phyloP scores from a whole-genome alignment of 768 basidiomycete genomes.

The Leccinum subtestaceum region DNA sequence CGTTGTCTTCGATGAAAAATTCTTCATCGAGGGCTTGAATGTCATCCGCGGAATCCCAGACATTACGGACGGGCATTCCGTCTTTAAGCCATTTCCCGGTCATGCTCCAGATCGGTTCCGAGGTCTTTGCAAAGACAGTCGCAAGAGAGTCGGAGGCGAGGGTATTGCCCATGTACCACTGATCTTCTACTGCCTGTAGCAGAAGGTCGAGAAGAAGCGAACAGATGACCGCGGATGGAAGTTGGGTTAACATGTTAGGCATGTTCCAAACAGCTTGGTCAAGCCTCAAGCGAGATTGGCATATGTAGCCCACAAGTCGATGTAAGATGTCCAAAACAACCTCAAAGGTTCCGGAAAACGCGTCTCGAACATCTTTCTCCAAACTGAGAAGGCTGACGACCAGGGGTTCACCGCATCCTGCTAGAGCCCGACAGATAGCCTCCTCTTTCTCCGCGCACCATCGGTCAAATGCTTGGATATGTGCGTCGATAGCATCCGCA shows the following conservation, averaged over 20 bases:
- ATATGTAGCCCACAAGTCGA: constrained; percentile 29
- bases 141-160: constrained; percentile 56
- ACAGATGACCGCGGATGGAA: constrained; percentile 52
- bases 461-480: constrained; percentile 54
- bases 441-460: constrained; percentile 76
- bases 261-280: constrained; percentile 40
- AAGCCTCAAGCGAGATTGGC: constrained; percentile 27
- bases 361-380: constrained; percentile 55
- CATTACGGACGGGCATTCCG: constrained; percentile 58
- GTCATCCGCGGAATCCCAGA: constrained; percentile 24
- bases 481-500: constrained; percentile 65
- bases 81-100: constrained; percentile 67
- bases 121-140: constrained; percentile 57
- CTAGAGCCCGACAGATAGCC: constrained; percentile 56
- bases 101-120: constrained; percentile 75
- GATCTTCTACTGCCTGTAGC: constrained; percentile 53
- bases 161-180: constrained; percentile 55
- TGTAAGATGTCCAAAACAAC: constrained; percentile 52
- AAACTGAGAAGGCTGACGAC: constrained; percentile 66
- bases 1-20: constrained; percentile 78
- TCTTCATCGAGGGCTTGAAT: constrained; percentile 54
- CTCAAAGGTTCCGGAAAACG: constrained; percentile 56
- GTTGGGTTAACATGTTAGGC: constrained; percentile 36
- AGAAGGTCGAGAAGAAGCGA: constrained; percentile 62
- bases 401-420: constrained; percentile 40